phyloP scores from a whole-genome alignment of 345 rosid genomes.

The Eucalyptus regnans region DNA sequence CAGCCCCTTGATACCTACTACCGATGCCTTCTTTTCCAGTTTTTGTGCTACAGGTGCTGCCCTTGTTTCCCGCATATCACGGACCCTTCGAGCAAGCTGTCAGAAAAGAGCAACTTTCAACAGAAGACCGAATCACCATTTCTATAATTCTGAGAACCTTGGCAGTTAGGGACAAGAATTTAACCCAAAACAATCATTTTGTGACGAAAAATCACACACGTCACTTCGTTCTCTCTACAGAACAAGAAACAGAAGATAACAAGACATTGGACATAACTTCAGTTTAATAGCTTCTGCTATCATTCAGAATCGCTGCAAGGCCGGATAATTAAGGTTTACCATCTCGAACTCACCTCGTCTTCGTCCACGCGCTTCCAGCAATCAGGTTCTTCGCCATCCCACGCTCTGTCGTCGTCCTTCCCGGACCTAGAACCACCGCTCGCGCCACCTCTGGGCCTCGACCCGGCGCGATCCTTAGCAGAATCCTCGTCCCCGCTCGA shows the following conservation, averaged over 20 bases:
- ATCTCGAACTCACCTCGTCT: constrained; percentile 42
- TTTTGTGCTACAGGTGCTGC: constrained; percentile 73
- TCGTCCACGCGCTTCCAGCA: constrained; percentile 93
- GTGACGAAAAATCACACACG: neutral
- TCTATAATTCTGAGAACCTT: neutral
- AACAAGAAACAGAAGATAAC: neutral
- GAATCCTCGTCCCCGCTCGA: constrained; percentile 94
- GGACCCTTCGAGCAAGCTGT: constrained; percentile 90
- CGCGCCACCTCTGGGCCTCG: constrained; percentile 4
- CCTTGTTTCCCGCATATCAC: constrained; percentile 90
- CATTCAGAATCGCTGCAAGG: neutral
- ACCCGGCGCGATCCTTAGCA: constrained; percentile 25
- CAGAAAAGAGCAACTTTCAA: constrained; percentile 3
- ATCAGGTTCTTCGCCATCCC: constrained; percentile 96
- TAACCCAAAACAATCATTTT: neutral
- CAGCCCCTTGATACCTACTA: constrained; percentile 29
- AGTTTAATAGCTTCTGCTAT: neutral
- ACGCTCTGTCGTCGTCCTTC: constrained; percentile 50
- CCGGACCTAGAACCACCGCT: constrained; percentile 8
- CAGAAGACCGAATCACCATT: neutral
- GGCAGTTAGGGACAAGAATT: neutral
- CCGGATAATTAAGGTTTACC: neutral
- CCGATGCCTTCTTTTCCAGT: constrained; percentile 48
- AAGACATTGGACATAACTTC: neutral
- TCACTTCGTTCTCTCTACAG: neutral